A percentile compares a stretch with the other conserved stretches of the same genome.
Evolutionary conservation across 768 basidiomycete genomes (phyloP).

Genomic region (Tulasnella sp.): DNA sequence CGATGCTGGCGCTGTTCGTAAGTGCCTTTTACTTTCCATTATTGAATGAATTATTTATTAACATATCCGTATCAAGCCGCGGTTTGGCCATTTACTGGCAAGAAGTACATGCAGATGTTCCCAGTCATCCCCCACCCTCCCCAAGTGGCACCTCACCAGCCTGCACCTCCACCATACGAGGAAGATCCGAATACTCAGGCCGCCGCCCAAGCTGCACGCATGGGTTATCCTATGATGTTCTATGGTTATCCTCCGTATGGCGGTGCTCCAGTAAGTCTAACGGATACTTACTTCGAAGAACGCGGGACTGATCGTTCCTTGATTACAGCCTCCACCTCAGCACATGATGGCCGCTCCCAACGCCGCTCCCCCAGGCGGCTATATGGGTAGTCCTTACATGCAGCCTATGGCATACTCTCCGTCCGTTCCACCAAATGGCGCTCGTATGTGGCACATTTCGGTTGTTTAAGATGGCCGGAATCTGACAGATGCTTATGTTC

Average conservation of each 20-base stretch:
- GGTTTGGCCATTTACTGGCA: conserved; percentile 86
- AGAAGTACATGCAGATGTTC: conserved; percentile 77
- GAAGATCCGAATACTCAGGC: conserved; percentile 66
- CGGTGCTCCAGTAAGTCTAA: conserved; percentile 56
- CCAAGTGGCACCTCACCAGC: conserved; percentile 53
- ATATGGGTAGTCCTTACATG: conserved; percentile 78
- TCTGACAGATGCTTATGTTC: conserved; percentile 19
- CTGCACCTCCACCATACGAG: conserved; percentile 73
- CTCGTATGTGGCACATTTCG: conserved; percentile 36
- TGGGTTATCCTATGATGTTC: conserved; percentile 49
- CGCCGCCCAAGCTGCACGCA: conserved; percentile 45
- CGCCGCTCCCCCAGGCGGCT: conserved; percentile 66
- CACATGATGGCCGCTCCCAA: conserved; percentile 85
- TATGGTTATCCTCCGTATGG: conserved; percentile 65
- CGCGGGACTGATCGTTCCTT: neutral
- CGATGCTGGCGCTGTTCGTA: conserved; percentile 70
- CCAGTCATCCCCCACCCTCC: conserved; percentile 48
- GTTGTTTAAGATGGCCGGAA: conserved; percentile 21
- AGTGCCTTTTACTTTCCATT: conserved; percentile 36
- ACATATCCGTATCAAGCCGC: conserved; percentile 48
- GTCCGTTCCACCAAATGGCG: conserved; percentile 72
- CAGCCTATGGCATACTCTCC: conserved; percentile 82
- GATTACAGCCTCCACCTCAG: conserved; percentile 40
- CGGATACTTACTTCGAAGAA: conserved; percentile 22
- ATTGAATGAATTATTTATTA: neutral